Evolutionary conservation across 805 yeast genomes (phyloP).

Genomic region (Candida sphagnicola): DNA sequence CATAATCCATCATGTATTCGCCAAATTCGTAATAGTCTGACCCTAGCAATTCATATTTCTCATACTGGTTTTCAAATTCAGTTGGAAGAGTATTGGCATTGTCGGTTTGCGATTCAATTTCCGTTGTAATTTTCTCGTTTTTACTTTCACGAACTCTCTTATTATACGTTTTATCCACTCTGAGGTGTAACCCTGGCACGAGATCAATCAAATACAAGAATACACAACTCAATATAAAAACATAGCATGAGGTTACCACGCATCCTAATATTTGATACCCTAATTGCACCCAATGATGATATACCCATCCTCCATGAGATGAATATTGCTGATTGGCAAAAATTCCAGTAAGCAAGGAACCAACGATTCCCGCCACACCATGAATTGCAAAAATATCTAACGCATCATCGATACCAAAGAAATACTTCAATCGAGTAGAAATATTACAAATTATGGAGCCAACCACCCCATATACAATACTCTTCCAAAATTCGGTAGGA

Average conservation of each 20-base stretch:
- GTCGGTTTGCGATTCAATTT: constrained; percentile 12
- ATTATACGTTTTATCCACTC: constrained; percentile 39
- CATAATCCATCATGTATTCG: constrained; percentile 37
- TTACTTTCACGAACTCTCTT: constrained; percentile 19
- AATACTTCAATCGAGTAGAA: constrained; percentile 38
- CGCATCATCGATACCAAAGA: constrained; percentile 37
- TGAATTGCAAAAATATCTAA: constrained; percentile 42
- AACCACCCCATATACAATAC: constrained; percentile 34
- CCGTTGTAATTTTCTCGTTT: constrained; percentile 5
- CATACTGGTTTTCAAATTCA: constrained; percentile 11
- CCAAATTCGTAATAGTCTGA: constrained; percentile 38
- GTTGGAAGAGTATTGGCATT: constrained; percentile 4
- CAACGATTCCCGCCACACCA: constrained; percentile 39
- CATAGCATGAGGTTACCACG: constrained; percentile 31
- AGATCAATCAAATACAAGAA: constrained; percentile 33
- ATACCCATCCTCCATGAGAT: constrained; percentile 39
- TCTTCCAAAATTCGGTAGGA: constrained; percentile 35
- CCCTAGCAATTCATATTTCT: constrained; percentile 31
- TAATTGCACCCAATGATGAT: constrained; percentile 36
- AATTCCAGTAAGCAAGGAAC: constrained; percentile 37
- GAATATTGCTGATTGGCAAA: constrained; percentile 31
- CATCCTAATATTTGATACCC: constrained; percentile 38
- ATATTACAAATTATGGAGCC: constrained; percentile 36
- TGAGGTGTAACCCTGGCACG: constrained; percentile 38
- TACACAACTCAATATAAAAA: constrained; percentile 26